Conservation (phyloP, 441 rosid species). For the Heliophila coronopifolia region DNA sequence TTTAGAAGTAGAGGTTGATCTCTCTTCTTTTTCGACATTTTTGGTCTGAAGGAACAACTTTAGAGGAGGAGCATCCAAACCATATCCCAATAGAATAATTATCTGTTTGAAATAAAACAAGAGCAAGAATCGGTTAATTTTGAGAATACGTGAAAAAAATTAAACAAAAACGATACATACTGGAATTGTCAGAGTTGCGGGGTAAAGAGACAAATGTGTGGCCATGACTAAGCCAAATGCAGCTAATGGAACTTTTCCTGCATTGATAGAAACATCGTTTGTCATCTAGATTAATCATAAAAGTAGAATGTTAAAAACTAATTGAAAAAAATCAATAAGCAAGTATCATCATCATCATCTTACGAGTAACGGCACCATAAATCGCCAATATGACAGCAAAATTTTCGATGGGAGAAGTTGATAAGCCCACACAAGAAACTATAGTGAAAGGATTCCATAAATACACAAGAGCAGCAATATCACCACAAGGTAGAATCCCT, state of each 20-base stretch:
- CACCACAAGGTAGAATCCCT: constrained; percentile 60
- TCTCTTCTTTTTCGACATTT: constrained; percentile 27
- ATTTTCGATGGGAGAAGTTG: constrained; percentile 84
- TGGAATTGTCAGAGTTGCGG: constrained; percentile 64
- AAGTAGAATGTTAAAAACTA: not conserved
- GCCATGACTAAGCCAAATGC: constrained; percentile 94
- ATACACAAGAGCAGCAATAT: constrained; percentile 80
- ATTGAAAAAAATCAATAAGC: not conserved
- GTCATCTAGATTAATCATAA: not conserved
- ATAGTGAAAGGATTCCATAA: constrained; percentile 91
- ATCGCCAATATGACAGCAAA: constrained; percentile 54
- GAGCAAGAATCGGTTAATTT: not conserved
- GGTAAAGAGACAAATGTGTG: constrained; percentile 82
- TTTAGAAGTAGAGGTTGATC: constrained; percentile 26
- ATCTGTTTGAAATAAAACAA: constrained; percentile 45
- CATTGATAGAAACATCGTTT: constrained; percentile 9
- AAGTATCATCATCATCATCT: constrained; percentile 28
- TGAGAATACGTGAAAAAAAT: constrained; percentile 8
- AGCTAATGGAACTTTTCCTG: constrained; percentile 79
- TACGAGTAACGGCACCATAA: constrained; percentile 75
- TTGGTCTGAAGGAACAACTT: constrained; percentile 51
- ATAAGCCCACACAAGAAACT: constrained; percentile 74
- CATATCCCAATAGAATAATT: constrained; percentile 63
- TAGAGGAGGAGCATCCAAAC: constrained; percentile 78
- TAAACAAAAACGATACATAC: constrained; percentile 33